Conservation (phyloP, 2,329 filamentous ascomycete species). For the Colletotrichum tabaci region DNA sequence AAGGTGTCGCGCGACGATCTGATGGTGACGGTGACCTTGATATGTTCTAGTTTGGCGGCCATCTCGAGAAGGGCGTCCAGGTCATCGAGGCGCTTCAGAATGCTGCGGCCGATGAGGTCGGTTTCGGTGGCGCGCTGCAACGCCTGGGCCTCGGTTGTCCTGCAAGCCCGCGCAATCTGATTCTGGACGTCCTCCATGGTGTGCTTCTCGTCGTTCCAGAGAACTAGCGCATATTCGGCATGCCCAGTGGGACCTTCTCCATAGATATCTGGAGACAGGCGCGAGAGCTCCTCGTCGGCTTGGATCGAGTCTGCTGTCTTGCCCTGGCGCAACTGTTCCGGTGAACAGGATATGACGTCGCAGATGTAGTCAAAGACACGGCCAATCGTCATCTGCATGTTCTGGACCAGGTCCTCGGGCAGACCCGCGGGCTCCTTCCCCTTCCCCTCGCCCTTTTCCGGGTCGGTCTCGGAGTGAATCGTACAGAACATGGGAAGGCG, state of each 20-base stretch:
- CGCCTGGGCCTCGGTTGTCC: constrained; percentile 78
- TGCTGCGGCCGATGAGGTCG: constrained; percentile 88
- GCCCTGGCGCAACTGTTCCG: constrained; percentile 89
- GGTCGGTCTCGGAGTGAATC: constrained; percentile 83
- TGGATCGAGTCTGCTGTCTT: constrained; percentile 88
- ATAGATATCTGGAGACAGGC: constrained; percentile 79
- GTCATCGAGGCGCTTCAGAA: constrained; percentile 83
- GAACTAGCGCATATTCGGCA: constrained; percentile 84
- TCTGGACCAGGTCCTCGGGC: constrained; percentile 81
- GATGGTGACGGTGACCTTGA: constrained; percentile 96
- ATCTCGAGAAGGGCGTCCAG: constrained; percentile 81
- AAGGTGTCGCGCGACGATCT: constrained; percentile 95
- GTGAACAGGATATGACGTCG: constrained; percentile 97
- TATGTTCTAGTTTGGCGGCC: constrained; percentile 91
- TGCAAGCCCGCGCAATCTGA: constrained; percentile 92
- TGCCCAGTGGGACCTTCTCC: constrained; percentile 78
- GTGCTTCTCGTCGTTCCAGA: constrained; percentile 99
- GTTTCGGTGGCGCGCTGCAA: constrained; percentile 86
- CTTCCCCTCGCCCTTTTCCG: constrained; percentile 71
- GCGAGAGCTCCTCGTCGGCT: constrained; percentile 85
- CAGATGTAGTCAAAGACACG: constrained; percentile 94
- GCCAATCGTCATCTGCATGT: constrained; percentile 88
- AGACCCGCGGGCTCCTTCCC: constrained; percentile 71
- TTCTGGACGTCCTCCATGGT: constrained; percentile 92
- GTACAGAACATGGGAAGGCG: constrained; percentile 88